phyloP scores from a whole-genome alignment of 2,329 filamentous ascomycete species.

The Thelonectria olida region DNA sequence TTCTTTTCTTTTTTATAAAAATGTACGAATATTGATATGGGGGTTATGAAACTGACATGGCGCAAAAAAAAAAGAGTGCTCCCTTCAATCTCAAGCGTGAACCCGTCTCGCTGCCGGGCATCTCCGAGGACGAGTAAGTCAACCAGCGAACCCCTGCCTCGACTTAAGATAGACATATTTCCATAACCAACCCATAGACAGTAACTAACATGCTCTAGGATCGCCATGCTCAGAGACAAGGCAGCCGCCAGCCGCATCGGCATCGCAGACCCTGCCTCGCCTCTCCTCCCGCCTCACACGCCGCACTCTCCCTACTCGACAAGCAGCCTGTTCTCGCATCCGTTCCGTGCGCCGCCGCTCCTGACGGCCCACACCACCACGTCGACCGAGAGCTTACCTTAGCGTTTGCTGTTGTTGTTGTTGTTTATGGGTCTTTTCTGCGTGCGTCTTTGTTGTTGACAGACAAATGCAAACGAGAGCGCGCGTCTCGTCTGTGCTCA shows the following conservation, averaged over 20 bases:
- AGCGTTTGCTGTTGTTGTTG: neutral
- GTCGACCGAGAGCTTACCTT: slow-evolving; percentile 38
- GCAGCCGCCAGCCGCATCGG: slow-evolving; percentile 60
- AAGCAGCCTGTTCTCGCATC: slow-evolving; percentile 36
- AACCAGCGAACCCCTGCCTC: slow-evolving; percentile 19
- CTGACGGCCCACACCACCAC: slow-evolving; percentile 31
- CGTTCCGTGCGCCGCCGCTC: slow-evolving; percentile 32
- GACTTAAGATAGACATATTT: neutral
- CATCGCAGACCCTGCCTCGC: slow-evolving; percentile 48
- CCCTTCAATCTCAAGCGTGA: slow-evolving; percentile 68
- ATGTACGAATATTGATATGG: no score
- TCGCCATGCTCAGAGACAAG: slow-evolving; percentile 61
- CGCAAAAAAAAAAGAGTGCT: slow-evolving; percentile 62
- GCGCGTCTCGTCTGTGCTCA: no score
- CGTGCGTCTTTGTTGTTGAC: no score
- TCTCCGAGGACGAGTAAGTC: slow-evolving; percentile 68
- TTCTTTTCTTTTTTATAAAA: neutral
- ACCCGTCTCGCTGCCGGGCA: slow-evolving; percentile 61
- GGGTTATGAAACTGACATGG: slow-evolving; percentile 39
- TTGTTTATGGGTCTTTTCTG: no score
- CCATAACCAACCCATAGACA: neutral
- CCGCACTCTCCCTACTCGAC: slow-evolving; percentile 37
- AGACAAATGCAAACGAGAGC: no score
- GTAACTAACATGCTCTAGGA: no score
- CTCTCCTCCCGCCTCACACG: slow-evolving; percentile 15